Evolutionary conservation across 495 filamentous ascomycete species (phyloP), one percentile per base, ranked within the genome.

Genomic region (Staphylotrichum longicolle): DNA sequence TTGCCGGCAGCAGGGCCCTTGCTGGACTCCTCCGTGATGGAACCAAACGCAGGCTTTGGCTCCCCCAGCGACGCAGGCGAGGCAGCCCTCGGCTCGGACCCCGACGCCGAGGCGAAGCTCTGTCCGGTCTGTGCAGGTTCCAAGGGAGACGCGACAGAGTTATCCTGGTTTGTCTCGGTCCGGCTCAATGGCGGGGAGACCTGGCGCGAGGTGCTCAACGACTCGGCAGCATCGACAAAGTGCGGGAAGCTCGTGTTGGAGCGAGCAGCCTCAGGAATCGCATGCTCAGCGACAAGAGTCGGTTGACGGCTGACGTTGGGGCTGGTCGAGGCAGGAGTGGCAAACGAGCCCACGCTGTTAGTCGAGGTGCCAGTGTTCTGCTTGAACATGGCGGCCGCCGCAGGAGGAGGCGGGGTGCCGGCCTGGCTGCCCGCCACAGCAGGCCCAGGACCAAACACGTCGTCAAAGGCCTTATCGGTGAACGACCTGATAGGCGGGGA

Each of bases 141-240:
- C 33, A 72, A 61, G 46, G 76, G 75, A 33, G 71, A 65, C 32
- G 72, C 70, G 33, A 79, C 27, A 72, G 64, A 72, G 37, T 73
- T 75, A 49, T 83, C 80, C 4, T 83, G 84, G 20, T 85, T 84
- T 2, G 85, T 85, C 45, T 86, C 88, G 41, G 82, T 84, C 54
- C 88, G 82, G 68, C 89, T 91, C 46, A 83, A 87, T 33, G 92
- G 87, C n/a, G 91, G 88, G 14, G 89, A 88, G 34, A 88, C 88
- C 75, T 87, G 86, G 3, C 91, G 90, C 3, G 91, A 93, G 20
- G 88, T 90, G 57, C 83, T 85, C 49, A 87, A 72, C 1, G 90
- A 90, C 54, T 91, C 88, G 42, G 82, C 76, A 33, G 84, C 76
- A 39, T 83, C 80, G 34, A 77, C 79, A 58, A 94, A 85, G 0